phyloP scores from a whole-genome alignment of 352 stramenopile genomes.

The Phytopythium helicoides region DNA sequence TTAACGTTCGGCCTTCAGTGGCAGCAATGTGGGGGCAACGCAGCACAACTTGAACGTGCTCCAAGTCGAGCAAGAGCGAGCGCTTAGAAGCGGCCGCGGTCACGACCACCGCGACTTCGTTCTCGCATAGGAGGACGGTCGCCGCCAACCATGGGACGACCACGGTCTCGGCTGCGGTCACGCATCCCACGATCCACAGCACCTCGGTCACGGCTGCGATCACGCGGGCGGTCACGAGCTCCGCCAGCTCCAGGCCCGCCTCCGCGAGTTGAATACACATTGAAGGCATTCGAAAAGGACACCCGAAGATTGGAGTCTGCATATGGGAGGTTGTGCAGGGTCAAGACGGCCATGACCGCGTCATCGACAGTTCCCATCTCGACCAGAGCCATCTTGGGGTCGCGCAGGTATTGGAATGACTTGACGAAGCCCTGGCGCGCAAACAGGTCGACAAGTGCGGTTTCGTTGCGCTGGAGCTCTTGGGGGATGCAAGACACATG shows the following conservation, averaged over 20 bases:
- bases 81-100: too few species aligned
- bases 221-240: constrained; percentile 25
- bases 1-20: too few species aligned
- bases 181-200: constrained; percentile 26
- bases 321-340: constrained; percentile 68
- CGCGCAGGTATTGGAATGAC: constrained; percentile 70
- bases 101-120: too few species aligned
- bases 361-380: constrained; percentile 79
- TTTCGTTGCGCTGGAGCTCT: constrained; percentile 62
- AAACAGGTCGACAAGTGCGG: constrained; percentile 62
- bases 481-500: constrained; percentile 75
- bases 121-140: background rate
- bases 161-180: constrained; percentile 23
- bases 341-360: constrained; percentile 66
- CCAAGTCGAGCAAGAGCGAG: too few species aligned
- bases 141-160: constrained; percentile 6
- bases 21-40: too few species aligned
- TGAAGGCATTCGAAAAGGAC: constrained; percentile 75
- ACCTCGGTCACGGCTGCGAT: constrained; percentile 47
- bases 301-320: constrained; percentile 76
- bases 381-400: constrained; percentile 79
- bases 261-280: background rate
- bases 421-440: constrained; percentile 70
- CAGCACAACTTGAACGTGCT: too few species aligned
- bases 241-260: too few species aligned